Conservation (phyloP, 2,329 filamentous ascomycete genomes). For the Botrytis pseudocinerea region DNA sequence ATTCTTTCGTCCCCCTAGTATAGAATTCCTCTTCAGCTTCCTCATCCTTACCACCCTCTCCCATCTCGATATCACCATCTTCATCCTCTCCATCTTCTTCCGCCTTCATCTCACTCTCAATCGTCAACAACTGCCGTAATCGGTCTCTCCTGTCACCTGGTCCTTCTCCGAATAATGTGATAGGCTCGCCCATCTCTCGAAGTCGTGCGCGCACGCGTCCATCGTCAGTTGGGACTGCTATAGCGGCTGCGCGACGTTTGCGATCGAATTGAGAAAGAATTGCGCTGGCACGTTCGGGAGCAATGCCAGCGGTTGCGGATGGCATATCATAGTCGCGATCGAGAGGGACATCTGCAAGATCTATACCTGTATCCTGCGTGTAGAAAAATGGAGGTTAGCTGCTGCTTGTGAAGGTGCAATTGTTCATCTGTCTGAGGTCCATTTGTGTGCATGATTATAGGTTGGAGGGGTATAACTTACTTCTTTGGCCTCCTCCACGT, state of each 20-base stretch:
- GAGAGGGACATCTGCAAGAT: slow-evolving; percentile 62
- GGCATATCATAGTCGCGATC: slow-evolving; percentile 73
- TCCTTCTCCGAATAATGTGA: slow-evolving; percentile 92
- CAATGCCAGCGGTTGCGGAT: slow-evolving; percentile 38
- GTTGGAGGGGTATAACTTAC: slow-evolving; percentile 49
- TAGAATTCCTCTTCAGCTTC: slow-evolving; percentile 95
- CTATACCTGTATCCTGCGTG: slow-evolving; percentile 50
- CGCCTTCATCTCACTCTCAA: slow-evolving; percentile 64
- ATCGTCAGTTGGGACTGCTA: slow-evolving; percentile 94
- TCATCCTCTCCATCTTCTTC: slow-evolving; percentile 58
- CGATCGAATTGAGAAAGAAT: slow-evolving; percentile 72
- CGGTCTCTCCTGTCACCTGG: slow-evolving; percentile 83
- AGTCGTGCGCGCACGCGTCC: slow-evolving; percentile 77
- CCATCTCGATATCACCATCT: slow-evolving; percentile 62
- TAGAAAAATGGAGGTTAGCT: slow-evolving; percentile 23
- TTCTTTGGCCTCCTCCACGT: slow-evolving; percentile 82
- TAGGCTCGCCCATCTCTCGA: slow-evolving; percentile 85
- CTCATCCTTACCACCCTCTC: slow-evolving; percentile 55
- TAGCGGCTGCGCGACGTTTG: slow-evolving; percentile 82
- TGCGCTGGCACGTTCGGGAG: slow-evolving; percentile 40
- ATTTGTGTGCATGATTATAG: slow-evolving; percentile 11
- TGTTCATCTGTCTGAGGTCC: slow-evolving; percentile 12
- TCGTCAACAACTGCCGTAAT: slow-evolving; percentile 75
- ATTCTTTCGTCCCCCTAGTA: slow-evolving; percentile 72
- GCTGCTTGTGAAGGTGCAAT: not conserved